Evolutionary conservation across 139 green algal species (phyloP).

Genomic region (Chlorella sp.): DNA sequence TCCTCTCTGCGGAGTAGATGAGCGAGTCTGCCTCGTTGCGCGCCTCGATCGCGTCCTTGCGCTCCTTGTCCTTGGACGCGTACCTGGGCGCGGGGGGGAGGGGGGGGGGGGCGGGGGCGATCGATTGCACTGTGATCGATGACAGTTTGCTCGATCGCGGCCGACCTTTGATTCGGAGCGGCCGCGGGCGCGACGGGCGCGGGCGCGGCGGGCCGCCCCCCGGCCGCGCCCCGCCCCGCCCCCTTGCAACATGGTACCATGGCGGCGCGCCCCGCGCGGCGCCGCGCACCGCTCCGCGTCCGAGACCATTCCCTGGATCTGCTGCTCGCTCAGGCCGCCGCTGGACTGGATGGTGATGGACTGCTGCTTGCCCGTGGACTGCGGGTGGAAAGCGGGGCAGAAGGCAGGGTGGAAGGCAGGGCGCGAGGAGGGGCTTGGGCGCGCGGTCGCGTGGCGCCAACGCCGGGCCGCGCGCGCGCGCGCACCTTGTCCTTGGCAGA

Average conservation of each 20-base stretch:
- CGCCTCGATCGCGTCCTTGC: slow-evolving; percentile 95
- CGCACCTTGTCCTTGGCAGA: slow-evolving; percentile 87
- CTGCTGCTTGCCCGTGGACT: slow-evolving; percentile 95
- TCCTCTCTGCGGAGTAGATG: slow-evolving; percentile 91
- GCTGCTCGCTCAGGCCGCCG: slow-evolving; percentile 86
- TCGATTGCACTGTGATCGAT: no score
- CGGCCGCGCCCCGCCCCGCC: no score
- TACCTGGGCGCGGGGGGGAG: slow-evolving; percentile 1
- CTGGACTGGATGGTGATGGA: slow-evolving; percentile 88
- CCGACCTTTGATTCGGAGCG: no score
- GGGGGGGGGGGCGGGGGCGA: background rate
- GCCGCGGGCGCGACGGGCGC: no score
- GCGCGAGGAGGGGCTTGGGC: background rate
- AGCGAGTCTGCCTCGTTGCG: slow-evolving; percentile 91
- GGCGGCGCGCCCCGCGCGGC: no score
- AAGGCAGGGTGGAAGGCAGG: background rate
- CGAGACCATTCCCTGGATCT: slow-evolving; percentile 96
- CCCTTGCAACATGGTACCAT: no score
- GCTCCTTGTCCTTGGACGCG: slow-evolving; percentile 38
- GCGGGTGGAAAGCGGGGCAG: background rate
- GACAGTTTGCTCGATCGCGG: no score
- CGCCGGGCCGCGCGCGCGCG: background rate
- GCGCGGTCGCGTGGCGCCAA: background rate
- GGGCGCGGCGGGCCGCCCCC: no score
- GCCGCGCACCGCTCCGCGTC: slow-evolving; percentile 87